Evolutionary conservation across 176 grass and related monocot species (phyloP).

Genomic region (Triticum aestivum): IWGSC_CS_RefSeq_v2.1 NC_057812.1:606554310-606554809

Average conservation of each 20-base stretch:
- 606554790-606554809: conserved; percentile 38
- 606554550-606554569: neutral
- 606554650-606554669: neutral
- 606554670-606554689: neutral
- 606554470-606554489: neutral
- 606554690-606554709: neutral
- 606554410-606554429: no score
- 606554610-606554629: neutral
- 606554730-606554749: neutral
- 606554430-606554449: no score
- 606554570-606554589: neutral
- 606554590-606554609: neutral
- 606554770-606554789: conserved; percentile 18
- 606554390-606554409: neutral
- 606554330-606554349: conserved; percentile 27
- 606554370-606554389: conserved; percentile 24
- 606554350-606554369: conserved; percentile 23
- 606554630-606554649: neutral
- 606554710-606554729: conserved; percentile 24
- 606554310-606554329: neutral
- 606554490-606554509: neutral
- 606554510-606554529: neutral
- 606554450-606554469: no score
- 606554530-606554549: neutral
- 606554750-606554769: neutral